Evolutionary conservation across 805 yeast species (phyloP), one percentile per base, ranked within the genome.

Genomic region (Candida hispaniensis): DNA sequence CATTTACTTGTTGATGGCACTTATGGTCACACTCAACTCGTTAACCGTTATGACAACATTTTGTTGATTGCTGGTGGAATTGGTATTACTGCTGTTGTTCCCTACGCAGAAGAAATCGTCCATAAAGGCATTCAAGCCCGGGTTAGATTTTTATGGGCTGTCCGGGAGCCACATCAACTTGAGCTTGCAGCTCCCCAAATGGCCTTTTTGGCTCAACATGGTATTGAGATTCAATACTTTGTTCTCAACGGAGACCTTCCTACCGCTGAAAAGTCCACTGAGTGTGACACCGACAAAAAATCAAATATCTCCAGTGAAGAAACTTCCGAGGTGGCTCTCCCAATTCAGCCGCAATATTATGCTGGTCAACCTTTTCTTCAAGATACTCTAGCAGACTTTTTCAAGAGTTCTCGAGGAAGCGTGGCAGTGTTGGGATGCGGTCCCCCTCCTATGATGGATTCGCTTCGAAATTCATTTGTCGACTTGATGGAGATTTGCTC

Each of bases 1-100:
- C 60, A 66, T 29, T 61, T 70, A 5, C 49, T 67, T 7, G 60
- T 74, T 13, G 81, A 74, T 44, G 81, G 81, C 0, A 75, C 78
- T 0, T 74, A 75, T 44, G 80, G 80, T 1, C 51, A 57, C 4
- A 48, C 62, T 2, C 52, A 49, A 10, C 75, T 73, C 1, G 66
- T 69, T 40, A 60, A 60, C 29, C 58, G 62, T 13, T 71, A 66
- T 45, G 61, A 60, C 20, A 60, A 62, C 29, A 66, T 67, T 2
- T 53, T 73, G 6, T 61, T 73, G 26, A 52, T 74, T 25, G 75
- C 77, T 3, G 80, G 80, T 7, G 81, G 80, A 5, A 69, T 71
- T 42, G 81, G 81, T 7, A 63, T 74, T 47, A 71, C 81, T 0
- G 77, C 73, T 1, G 58, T 70, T 7, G 57, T 66, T 25, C 59